Evolutionary conservation across 2,329 filamentous ascomycete species (phyloP), one percentile per base, ranked within the genome.

Genomic region (Cercospora sp.): DNA sequence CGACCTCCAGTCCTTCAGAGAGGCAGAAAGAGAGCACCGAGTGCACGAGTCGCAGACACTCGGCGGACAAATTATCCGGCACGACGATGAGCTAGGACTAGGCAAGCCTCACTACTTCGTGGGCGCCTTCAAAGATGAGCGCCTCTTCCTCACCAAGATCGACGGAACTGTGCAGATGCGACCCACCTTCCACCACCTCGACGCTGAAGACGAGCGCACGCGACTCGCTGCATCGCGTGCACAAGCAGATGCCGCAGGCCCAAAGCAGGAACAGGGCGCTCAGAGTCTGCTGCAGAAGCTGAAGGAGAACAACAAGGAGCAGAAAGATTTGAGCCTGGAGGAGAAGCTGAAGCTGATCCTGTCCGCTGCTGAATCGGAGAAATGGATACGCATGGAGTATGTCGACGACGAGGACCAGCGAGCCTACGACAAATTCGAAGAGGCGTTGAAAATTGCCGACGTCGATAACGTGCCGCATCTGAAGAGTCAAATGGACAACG

Each of bases 121-220:
- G 60, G 95, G 93, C 30, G 90, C 93, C n/a, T 97, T 98, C 78
- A 88, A 90, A 77, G 90, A 90, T 62, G 92, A 92, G 74, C 89
- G 96, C 76, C 84, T 97, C 9, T 93, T 97, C 80, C 88, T 98
- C 45, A 96, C 93, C 0, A 91, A 91, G 26, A 87, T 96, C 57
- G 89, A 90, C 48, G 90, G 92, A 2, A 88, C 97, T 55, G 91
- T 97, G 51, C 92, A 97, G 77, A 88, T 99, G 76, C 91, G 94
- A 3, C 93, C 95, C 0, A 92, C 97, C 76, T 91, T 97, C 69
- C 93, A 97, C 80, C 93, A 98, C 81, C 85, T 98, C 73, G 95
- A 98, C 80, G 94, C 95, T 3, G 81, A 89, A 57, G 85, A 90
- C 58, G 93, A 97, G 75, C 86, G 92, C 65, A 88, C 91, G 40